Conservation (phyloP, 495 filamentous ascomycete genomes). For the Penicillium taxi region DNA sequence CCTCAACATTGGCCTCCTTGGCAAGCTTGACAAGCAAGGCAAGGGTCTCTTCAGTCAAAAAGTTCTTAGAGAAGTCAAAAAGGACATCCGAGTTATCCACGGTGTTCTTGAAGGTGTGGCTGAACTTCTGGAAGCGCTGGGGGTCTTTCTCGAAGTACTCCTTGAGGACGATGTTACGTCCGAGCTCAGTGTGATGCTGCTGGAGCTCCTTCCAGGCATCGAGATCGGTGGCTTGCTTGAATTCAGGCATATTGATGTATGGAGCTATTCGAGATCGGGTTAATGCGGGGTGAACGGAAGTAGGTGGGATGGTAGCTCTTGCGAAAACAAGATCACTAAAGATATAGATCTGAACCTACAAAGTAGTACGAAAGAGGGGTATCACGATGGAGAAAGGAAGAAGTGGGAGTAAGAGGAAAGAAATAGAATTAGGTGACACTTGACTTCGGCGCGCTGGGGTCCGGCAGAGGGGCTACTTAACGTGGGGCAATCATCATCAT, state of each 20-base stretch:
- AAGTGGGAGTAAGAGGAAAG: conserved; percentile 8
- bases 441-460: conserved; percentile 37
- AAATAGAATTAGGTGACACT: conserved; percentile 18
- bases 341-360: conserved; percentile 3
- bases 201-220: conserved; percentile 81
- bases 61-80: conserved; percentile 99
- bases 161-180: conserved; percentile 84
- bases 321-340: too few relatives aligned
- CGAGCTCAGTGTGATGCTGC: conserved; percentile 74
- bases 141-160: conserved; percentile 87
- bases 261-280: conserved; percentile 15
- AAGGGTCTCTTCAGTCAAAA: conserved; percentile 89
- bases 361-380: conserved; percentile 8
- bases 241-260: conserved; percentile 40
- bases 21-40: conserved; percentile 77
- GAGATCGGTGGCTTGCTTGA: conserved; percentile 72
- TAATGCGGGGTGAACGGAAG: conserved; percentile 29
- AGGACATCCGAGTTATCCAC: conserved; percentile 75
- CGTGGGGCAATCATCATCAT: conserved; percentile 25
- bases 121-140: conserved; percentile 82
- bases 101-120: conserved; percentile 71
- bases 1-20: conserved; percentile 80
- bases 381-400: conserved; percentile 6
- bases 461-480: conserved; percentile 31
- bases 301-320: neutral